Evolutionary conservation across 257 asterid genomes (phyloP), one percentile per base, ranked within the genome.

Genomic region (Scutellaria minor): DNA sequence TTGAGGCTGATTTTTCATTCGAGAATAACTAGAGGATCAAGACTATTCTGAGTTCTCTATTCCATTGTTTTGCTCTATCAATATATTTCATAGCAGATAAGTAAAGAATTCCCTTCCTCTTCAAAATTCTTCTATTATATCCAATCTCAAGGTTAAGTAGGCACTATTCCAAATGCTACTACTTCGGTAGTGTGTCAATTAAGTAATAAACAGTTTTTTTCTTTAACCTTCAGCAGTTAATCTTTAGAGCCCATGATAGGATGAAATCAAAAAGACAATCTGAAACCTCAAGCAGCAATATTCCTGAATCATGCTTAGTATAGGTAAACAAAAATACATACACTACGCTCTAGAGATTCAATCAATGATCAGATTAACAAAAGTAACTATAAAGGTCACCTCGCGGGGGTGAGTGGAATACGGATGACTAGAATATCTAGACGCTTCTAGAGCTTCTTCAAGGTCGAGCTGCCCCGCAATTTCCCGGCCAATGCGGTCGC

Each of bases 391-490:
- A n/a, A 48, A 11, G 27, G 41, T 62, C 76, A 94, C 99, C 98
- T 94, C 99, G 20, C 98, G 89, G 60, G 99, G 98, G 64, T 88
- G 98, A 66, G 95, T 80, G 44, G 97, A 79, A 55, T 91, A 91
- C 20, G 99, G 98, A 76, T 94, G 97, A 67, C 96, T 94, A 8
- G 95, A 83, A 69, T 94, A 94, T 88, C 99, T 85, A 47, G 98
- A 87, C 72, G 99, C 98, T 83, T 94, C 99, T 18, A 94, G 72
- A 22, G 97, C 78, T 73, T 94, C 99, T 74, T 94, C 99, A 5
- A 91, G 90, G 79, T 94, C 99, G 68, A 85, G 81, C 82, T 91
- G 98, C 48, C 84, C 76, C 8, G 84, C 77, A 9, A 88, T 79
- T 46, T 94, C 98, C 75, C 99, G 77, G 74, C 88, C 88, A 47